Conservation (phyloP, 257 asterid species). For the Euphrasia confusa region DNA sequence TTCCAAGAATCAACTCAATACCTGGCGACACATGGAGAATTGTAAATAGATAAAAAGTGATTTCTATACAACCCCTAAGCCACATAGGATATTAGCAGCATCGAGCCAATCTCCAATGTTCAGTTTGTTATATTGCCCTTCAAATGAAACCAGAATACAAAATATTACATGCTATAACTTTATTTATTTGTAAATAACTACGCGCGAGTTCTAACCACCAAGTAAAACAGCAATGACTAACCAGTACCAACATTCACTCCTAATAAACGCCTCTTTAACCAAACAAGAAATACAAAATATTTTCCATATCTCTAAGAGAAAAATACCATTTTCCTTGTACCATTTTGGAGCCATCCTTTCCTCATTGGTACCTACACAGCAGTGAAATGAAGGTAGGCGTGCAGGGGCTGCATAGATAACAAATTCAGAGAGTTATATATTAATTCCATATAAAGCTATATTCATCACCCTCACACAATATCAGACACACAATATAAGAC, state of each 20-base stretch:
- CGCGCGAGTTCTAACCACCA: no score
- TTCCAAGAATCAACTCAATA: conserved; percentile 82
- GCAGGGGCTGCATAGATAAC: conserved; percentile 66
- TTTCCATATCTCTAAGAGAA: conserved; percentile 13
- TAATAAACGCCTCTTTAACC: not conserved
- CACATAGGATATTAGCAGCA: no score
- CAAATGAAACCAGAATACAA: no score
- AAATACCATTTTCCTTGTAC: conserved; percentile 84
- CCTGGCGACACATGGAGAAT: conserved; percentile 40
- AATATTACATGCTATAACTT: no score
- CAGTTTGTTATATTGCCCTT: no score
- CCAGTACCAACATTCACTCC: no score
- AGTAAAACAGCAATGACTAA: no score
- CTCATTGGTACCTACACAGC: conserved; percentile 84
- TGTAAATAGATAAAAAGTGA: conserved; percentile 7
- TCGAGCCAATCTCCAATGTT: no score
- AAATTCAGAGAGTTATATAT: not conserved
- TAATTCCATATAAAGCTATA: conserved; percentile 10
- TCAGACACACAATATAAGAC: no score
- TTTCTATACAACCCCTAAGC: no score
- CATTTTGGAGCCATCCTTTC: conserved; percentile 76
- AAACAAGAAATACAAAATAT: conserved; percentile 8
- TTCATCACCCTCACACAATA: not conserved
- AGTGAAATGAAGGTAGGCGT: conserved; percentile 85
- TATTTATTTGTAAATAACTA: no score